phyloP scores from a whole-genome alignment of 441 rosid species.

The Melastoma candidum region DNA sequence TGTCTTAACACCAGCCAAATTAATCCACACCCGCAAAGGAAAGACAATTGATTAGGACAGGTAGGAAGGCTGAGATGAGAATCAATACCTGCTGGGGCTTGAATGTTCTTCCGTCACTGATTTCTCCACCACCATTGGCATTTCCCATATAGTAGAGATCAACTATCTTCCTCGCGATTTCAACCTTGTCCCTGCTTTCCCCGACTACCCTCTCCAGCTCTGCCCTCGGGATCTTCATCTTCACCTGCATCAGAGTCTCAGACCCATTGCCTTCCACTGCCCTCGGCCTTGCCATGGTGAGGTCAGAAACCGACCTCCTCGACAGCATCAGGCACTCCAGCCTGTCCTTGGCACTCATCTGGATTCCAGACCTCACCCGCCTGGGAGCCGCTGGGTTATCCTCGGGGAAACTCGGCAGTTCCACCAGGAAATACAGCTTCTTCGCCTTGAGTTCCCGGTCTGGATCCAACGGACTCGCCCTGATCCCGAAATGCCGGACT shows the following conservation, averaged over 20 bases:
- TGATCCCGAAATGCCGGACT: constrained; percentile 41
- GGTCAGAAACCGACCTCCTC: constrained; percentile 44
- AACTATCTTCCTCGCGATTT: constrained; percentile 43
- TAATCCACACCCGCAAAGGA: too few relatives aligned
- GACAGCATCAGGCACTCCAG: constrained; percentile 51
- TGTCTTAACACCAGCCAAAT: too few relatives aligned
- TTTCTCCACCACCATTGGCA: constrained; percentile 8
- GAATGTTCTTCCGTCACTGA: neutral
- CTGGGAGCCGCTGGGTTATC: constrained; percentile 25
- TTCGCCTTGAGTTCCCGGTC: constrained; percentile 32
- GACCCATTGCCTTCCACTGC: constrained; percentile 4
- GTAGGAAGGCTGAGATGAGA: too few relatives aligned
- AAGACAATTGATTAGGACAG: too few relatives aligned
- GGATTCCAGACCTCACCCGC: constrained; percentile 40
- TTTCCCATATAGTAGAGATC: constrained; percentile 23
- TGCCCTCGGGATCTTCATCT: constrained; percentile 31
- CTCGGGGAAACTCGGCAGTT: constrained; percentile 42
- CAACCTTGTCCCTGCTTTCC: constrained; percentile 35
- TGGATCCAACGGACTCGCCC: constrained; percentile 50
- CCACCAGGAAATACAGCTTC: constrained; percentile 46
- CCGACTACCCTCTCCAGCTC: constrained; percentile 43
- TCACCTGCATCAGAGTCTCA: constrained; percentile 23
- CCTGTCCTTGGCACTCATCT: constrained; percentile 54
- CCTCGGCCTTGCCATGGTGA: constrained; percentile 20
- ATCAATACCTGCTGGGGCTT: too few relatives aligned